Percentiles rank a stretch among this genome's conserved stretches.
Conservation (phyloP, 2,329 filamentous ascomycete species). For the Beauveria rudraprayagi region DNA sequence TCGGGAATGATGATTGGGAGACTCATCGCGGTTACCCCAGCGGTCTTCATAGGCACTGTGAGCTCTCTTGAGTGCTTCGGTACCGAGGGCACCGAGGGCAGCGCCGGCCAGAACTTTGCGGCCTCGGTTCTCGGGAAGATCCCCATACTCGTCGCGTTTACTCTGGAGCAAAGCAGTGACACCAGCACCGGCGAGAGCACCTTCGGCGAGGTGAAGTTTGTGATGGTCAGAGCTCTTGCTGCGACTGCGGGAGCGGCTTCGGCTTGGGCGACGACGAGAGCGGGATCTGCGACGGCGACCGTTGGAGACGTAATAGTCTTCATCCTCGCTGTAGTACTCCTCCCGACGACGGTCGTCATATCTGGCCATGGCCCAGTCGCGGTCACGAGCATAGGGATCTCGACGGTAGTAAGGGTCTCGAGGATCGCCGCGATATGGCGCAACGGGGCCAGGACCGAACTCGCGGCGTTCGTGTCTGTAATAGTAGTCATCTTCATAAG, state of each 20-base stretch:
- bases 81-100: conserved; percentile 54
- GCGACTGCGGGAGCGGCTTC: conserved; percentile 38
- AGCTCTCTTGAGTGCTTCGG: conserved; percentile 51
- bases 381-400: conserved; percentile 24
- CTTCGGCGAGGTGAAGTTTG: conserved; percentile 53
- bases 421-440: conserved; percentile 28
- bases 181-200: conserved; percentile 56
- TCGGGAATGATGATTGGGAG: conserved; percentile 35
- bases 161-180: conserved; percentile 51
- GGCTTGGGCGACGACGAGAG: conserved; percentile 30
- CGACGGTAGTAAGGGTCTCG: conserved; percentile 19
- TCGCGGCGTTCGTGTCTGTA: conserved; percentile 40
- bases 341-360: conserved; percentile 34
- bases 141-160: conserved; percentile 43
- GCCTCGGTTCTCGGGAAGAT: conserved; percentile 42
- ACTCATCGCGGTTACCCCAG: conserved; percentile 31
- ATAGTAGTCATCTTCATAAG: conserved; percentile 41
- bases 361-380: conserved; percentile 25
- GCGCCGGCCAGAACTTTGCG: conserved; percentile 54
- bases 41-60: conserved; percentile 53
- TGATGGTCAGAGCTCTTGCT: conserved; percentile 43
- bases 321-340: conserved; percentile 38
- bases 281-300: conserved; percentile 39
- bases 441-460: conserved; percentile 18
- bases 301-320: conserved; percentile 39